Evolutionary conservation across 2,329 filamentous ascomycete genomes (phyloP), one percentile per base, ranked within the genome.

Genomic region (Botrytis sinoallii): DNA sequence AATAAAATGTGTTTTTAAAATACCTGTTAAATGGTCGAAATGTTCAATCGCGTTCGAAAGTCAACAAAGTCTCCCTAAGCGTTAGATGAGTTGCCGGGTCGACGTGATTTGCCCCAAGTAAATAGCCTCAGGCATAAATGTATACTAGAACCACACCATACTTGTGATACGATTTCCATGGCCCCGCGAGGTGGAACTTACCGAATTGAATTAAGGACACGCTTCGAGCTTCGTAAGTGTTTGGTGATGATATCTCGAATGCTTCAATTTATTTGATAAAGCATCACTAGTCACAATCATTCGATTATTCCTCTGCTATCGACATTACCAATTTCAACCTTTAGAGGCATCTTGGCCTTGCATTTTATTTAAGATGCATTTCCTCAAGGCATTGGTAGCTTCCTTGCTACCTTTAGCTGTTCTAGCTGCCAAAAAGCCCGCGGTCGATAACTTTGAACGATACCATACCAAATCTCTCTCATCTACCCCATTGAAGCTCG

Each of bases 401-500:
- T 84, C 89, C 74, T 84, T 91, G 80, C 85, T 93, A 77, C 86
- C 90, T 57, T 85, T 89, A 72, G 86, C 88, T 74, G 86, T 86
- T 73, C 82, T 91, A 59, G 89, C 88, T 66, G 88, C 66, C 71
- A 92, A 91, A 81, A 90, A 92, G 82, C 84, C 90, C 67, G 80
- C 86, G 20, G 84, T 81, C 75, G 89, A 93, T 82, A 90, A 88
- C 80, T 97, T 95, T 85, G 82, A 88, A 76, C 87, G 89, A 74
- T 95, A 90, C 84, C 90, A 92, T 81, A 81, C 88, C 77, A 90
- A 94, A 82, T 86, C 92, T 74, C 86, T 91, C 74, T 85, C 86
- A 61, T 88, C 88, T 6, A 84, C 88, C 40, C 91, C 94, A 8
- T 80, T 97, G 81, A 93, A 93, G 85, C 89, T 99, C 78, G 88